Evolutionary conservation across 306 rosid genomes (phyloP).

Genomic region (Leucaena leucocephala): DNA sequence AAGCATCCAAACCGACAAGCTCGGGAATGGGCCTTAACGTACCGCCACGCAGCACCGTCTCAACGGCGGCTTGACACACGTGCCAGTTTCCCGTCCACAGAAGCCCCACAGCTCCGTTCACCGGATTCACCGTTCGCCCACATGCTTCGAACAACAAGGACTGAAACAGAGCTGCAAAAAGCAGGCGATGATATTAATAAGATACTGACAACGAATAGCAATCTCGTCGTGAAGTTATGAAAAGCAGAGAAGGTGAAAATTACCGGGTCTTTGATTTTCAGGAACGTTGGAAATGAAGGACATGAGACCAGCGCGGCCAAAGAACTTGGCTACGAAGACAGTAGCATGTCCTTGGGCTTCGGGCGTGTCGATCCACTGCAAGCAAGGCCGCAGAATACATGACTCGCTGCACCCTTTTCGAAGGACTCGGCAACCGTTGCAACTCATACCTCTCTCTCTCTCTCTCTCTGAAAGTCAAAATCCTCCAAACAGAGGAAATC

Average conservation of each 20-base stretch:
- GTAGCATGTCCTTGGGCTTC: constrained; percentile 98
- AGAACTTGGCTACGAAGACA: constrained; percentile 94
- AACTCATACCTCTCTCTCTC: constrained; percentile 62
- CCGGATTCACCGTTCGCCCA: constrained; percentile 85
- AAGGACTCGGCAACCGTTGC: constrained; percentile 98
- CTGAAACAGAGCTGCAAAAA: constrained; percentile 72
- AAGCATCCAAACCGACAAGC: constrained; percentile 43
- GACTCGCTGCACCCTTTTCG: constrained; percentile 97
- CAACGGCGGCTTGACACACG: constrained; percentile 89
- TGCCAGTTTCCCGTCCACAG: constrained; percentile 92
- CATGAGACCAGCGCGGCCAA: constrained; percentile 99
- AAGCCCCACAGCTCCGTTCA: constrained; percentile 85
- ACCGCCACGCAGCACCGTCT: constrained; percentile 83
- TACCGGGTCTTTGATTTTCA: constrained; percentile 76
- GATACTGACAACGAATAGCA: neutral
- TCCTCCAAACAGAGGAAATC: neutral
- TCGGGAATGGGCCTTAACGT: constrained; percentile 66
- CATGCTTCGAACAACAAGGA: constrained; percentile 84
- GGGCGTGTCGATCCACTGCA: constrained; percentile 88
- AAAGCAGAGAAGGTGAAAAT: neutral
- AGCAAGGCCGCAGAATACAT: constrained; percentile 84
- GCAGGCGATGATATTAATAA: neutral
- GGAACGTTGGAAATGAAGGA: constrained; percentile 97
- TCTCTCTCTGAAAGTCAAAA: neutral
- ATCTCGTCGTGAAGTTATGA: neutral